Percentiles rank a stretch among this genome's conserved stretches.
phyloP scores from a whole-genome alignment of 2,329 filamentous ascomycete genomes.

The Epichloe brachyelytri region DNA sequence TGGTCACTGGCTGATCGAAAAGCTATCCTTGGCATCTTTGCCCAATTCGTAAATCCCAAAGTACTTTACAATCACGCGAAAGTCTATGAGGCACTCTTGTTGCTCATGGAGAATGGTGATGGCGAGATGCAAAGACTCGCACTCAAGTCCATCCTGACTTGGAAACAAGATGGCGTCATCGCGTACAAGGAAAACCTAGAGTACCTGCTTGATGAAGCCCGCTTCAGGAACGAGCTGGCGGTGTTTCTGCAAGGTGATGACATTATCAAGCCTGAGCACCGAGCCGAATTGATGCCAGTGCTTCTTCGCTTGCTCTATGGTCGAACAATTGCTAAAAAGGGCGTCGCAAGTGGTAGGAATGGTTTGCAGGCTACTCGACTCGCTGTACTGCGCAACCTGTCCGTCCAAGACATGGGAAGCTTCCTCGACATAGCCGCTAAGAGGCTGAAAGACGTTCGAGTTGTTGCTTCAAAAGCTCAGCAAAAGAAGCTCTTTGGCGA shows the following conservation, averaged over 20 bases:
- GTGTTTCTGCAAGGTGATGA: slow-evolving; percentile 70
- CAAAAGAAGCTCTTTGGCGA: slow-evolving; percentile 40
- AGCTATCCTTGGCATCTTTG: slow-evolving; percentile 66
- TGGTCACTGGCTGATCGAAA: slow-evolving; percentile 78
- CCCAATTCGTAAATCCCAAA: slow-evolving; percentile 74
- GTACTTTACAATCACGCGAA: slow-evolving; percentile 67
- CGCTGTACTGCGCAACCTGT: slow-evolving; percentile 66
- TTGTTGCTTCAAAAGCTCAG: slow-evolving; percentile 38
- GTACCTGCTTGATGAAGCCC: slow-evolving; percentile 77
- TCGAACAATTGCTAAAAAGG: slow-evolving; percentile 71
- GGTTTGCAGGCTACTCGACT: slow-evolving; percentile 73
- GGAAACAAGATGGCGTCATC: slow-evolving; percentile 68
- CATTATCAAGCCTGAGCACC: slow-evolving; percentile 61
- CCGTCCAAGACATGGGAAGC: slow-evolving; percentile 57
- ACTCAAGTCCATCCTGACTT: slow-evolving; percentile 73
- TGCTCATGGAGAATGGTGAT: slow-evolving; percentile 76
- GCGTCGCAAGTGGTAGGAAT: slow-evolving; percentile 61
- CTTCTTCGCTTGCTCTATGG: slow-evolving; percentile 82
- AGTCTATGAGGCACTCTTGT: slow-evolving; percentile 63
- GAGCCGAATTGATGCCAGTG: slow-evolving; percentile 65
- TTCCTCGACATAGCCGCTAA: slow-evolving; percentile 79
- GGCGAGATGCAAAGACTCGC: slow-evolving; percentile 76
- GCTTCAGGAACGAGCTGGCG: slow-evolving; percentile 88
- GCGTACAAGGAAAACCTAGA: slow-evolving; percentile 76
- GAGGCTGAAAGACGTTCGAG: slow-evolving; percentile 45